Base-by-base conservation (phyloP, 2,329 filamentous ascomycete species). In the Penicillium griseofulvum region DNA sequence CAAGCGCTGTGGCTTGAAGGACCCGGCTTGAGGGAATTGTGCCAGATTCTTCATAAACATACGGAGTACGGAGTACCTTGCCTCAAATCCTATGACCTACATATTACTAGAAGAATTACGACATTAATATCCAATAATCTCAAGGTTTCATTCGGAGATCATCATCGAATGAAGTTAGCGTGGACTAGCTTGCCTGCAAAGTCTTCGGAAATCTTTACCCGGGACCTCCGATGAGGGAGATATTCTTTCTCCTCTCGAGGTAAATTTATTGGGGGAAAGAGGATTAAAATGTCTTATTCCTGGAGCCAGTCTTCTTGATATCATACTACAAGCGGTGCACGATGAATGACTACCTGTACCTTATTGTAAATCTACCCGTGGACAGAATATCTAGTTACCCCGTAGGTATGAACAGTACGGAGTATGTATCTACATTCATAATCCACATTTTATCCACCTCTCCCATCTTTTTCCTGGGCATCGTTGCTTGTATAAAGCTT, bases 401-500 rank as follows among this genome's bases (percentile, higher is more conserved):
- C 22, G 22, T 22, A 22, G 22, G 22, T 22, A 22, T 22, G 22
- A 22, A 22, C 22, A 22, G 22, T n/a, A n/a, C n/a, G n/a, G n/a
- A n/a, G n/a, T 22, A 22, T 22, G 4, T 22, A 22, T 22, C 22
- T 22, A 4, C 3, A 22, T 22, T 14, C 19, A 34, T n/a, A 12
- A 5, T 44, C 17, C 28, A 37, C 45, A 11, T 16, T 41, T 41
- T 49, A 49, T 24, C 26, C 34, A 22, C 26, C 26, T 22, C 24
- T 39, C 17, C 34, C 46, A 26, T n/a, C 9, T 22, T 22, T 31
- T n/a, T 42, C 24, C 50, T 52, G 50, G 50, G 50, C 42, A 41
- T 14, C 16, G 12, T 38, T 52, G 50, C 50, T 52, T 52, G 50
- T 47, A 8, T 2, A 39, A 52, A 52, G 50, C 50, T 52, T 52